A percentile compares a stretch with the other conserved stretches of the same genome.
phyloP scores from a whole-genome alignment of 2,329 filamentous ascomycete genomes.

The Stagonosporopsis tanaceti region DNA sequence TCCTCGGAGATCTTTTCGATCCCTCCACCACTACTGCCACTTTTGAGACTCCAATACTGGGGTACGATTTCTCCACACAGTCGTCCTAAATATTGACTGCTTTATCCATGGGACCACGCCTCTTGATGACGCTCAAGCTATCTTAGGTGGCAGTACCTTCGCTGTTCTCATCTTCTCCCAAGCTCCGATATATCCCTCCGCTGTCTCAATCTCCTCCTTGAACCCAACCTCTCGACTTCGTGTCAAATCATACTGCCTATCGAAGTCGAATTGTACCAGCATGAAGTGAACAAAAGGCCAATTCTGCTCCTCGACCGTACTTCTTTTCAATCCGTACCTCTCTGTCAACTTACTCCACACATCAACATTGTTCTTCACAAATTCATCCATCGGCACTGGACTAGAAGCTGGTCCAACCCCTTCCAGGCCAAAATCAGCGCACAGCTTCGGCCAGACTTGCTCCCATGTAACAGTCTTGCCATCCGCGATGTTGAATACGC shows the following conservation, averaged over 20 bases:
- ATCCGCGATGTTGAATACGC: conserved; percentile 55
- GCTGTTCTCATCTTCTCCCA: conserved; percentile 57
- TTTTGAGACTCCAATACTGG: background rate
- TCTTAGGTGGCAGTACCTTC: conserved; percentile 34
- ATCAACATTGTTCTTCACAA: conserved; percentile 39
- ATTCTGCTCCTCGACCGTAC: conserved; percentile 49
- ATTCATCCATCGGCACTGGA: conserved; percentile 36
- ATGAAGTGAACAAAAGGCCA: conserved; percentile 55
- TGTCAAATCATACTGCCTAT: conserved; percentile 57
- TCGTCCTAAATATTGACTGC: background rate
- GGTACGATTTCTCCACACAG: background rate
- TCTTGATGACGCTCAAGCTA: background rate
- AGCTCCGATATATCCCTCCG: conserved; percentile 51
- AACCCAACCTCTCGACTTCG: conserved; percentile 54
- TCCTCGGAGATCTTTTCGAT: conserved; percentile 10
- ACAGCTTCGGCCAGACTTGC: conserved; percentile 56
- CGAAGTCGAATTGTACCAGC: conserved; percentile 55
- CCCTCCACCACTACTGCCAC: background rate
- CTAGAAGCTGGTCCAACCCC: conserved; percentile 40
- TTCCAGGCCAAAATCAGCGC: conserved; percentile 55
- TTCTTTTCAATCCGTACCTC: conserved; percentile 45
- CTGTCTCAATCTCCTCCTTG: conserved; percentile 51
- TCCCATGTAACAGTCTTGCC: conserved; percentile 51
- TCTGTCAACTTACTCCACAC: conserved; percentile 35
- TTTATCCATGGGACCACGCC: too few relatives aligned